Evolutionary conservation across 345 rosid species (phyloP).

Genomic region (Mercurialis annua): DNA sequence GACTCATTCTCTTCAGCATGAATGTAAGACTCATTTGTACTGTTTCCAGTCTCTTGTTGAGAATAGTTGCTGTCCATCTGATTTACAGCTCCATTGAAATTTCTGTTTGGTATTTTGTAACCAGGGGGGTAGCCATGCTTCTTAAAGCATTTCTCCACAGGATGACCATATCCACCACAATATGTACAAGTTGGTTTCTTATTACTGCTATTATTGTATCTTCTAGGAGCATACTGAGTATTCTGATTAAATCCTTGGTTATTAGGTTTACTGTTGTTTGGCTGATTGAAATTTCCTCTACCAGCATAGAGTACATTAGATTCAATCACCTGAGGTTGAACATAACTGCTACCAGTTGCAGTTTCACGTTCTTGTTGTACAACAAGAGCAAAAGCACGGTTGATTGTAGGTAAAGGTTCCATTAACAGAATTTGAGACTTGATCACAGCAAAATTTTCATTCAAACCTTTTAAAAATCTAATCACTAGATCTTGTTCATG

Average conservation of each 20-base stretch:
- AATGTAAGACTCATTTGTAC: no score
- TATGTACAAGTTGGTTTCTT: background rate
- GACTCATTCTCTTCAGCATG: background rate
- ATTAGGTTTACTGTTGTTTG: no score
- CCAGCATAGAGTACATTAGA: background rate
- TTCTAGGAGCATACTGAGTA: no score
- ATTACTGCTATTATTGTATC: background rate
- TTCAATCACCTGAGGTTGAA: background rate
- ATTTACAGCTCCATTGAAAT: background rate
- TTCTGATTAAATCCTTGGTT: no score
- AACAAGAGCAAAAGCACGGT: background rate
- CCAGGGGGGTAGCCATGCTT: background rate
- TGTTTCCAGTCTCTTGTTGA: no score
- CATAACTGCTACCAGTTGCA: background rate
- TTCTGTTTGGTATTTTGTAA: background rate
- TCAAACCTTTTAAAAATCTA: background rate
- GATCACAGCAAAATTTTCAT: background rate
- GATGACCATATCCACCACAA: background rate
- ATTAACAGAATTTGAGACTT: background rate
- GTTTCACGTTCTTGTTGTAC: background rate
- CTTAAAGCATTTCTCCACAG: background rate
- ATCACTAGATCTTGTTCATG: background rate
- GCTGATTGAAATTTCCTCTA: background rate
- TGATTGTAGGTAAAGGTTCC: background rate
- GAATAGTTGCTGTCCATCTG: background rate